These are phyloP conservation scores for Pelagophyceae sp. DNA, from an alignment of 352 stramenopile genomes.

Conservation along the genomic window DNA sequence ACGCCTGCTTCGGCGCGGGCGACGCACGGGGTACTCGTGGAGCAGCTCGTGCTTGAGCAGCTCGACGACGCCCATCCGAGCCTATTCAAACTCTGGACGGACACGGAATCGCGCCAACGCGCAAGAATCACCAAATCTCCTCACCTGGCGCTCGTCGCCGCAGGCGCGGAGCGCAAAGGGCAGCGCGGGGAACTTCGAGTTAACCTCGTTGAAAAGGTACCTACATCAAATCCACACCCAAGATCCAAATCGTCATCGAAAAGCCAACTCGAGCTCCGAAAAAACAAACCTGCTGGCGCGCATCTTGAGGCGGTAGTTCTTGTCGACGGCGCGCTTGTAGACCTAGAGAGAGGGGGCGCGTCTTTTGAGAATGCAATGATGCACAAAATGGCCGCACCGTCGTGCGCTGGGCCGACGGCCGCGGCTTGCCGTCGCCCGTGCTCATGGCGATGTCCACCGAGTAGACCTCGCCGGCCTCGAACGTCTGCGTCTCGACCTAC, in stretches of 20 bases:
- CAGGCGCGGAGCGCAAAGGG: constrained; percentile 94
- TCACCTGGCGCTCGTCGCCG: constrained; percentile 74
- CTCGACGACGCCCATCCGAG: constrained; percentile 94
- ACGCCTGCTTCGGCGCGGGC: no score
- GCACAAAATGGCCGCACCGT: no score
- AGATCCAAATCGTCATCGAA: background rate
- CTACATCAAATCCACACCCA: constrained; percentile 32
- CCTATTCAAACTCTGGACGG: no score
- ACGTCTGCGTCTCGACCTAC: constrained; percentile 66
- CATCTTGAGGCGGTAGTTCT: constrained; percentile 86
- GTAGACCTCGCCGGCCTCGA: constrained; percentile 92
- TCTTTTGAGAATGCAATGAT: no score
- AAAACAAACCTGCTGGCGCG: constrained; percentile 42
- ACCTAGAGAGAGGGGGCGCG: no score
- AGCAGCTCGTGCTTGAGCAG: constrained; percentile 95
- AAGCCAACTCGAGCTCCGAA: background rate
- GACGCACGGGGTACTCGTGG: constrained; percentile 92
- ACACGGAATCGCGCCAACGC: background rate
- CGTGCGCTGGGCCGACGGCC: constrained; percentile 67
- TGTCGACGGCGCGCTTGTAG: constrained; percentile 97
- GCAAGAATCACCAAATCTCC: constrained; percentile 6
- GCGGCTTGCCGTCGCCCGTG: constrained; percentile 90
- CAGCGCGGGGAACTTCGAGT: constrained; percentile 94
- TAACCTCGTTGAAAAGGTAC: constrained; percentile 93
- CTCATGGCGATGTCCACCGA: constrained; percentile 97